phyloP scores from a whole-genome alignment of 163 green algal species.

The Prototheca wickerhamii region DNA sequence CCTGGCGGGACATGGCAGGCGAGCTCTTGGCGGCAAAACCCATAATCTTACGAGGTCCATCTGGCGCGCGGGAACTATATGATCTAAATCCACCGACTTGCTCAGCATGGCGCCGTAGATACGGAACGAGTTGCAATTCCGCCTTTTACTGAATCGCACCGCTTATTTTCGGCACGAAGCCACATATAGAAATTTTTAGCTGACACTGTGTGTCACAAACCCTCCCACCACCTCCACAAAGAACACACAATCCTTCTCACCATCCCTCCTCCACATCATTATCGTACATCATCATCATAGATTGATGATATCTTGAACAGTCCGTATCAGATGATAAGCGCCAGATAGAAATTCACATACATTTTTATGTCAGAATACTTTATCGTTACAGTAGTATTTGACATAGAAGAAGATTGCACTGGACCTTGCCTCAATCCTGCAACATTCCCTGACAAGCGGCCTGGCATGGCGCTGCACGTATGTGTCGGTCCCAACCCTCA shows the following conservation, averaged over 20 bases:
- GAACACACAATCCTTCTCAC: neutral
- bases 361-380: no score
- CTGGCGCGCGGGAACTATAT: neutral
- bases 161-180: neutral
- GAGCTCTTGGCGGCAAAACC: no score
- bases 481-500: no score
- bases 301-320: no score
- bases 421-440: no score
- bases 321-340: no score
- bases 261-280: neutral
- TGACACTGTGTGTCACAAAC: neutral
- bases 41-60: neutral
- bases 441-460: no score
- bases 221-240: neutral
- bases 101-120: neutral
- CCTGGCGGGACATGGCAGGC: no score
- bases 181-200: constrained; percentile 3
- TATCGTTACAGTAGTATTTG: no score
- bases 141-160: constrained; percentile 6
- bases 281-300: neutral
- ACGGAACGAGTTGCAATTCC: constrained; percentile 6
- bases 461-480: no score
- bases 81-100: neutral
- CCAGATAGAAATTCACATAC: no score
- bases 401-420: no score